phyloP scores from a whole-genome alignment of 2,329 filamentous ascomycete genomes.

The Ophiobolus disseminans region DNA sequence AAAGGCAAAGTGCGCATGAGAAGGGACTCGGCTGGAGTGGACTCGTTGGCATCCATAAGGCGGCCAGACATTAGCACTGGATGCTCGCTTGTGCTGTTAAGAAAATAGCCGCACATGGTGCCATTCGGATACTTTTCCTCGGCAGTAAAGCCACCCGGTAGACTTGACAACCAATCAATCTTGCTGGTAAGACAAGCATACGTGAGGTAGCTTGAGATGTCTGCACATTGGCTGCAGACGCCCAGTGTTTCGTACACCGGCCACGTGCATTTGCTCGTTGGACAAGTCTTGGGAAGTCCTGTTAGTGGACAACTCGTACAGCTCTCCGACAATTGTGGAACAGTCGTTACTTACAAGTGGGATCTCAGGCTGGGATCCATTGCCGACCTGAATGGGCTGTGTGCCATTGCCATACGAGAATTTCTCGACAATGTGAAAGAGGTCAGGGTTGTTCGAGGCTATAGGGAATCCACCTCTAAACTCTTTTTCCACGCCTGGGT shows the following conservation, averaged over 20 bases:
- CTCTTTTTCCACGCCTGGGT: background rate
- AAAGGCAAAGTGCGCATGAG: conserved; percentile 22
- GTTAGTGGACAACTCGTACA: no score
- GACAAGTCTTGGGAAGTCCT: no score
- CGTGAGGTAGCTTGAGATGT: conserved; percentile 13
- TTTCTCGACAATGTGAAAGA: conserved; percentile 1
- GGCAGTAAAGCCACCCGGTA: background rate
- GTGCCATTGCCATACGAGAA: conserved; percentile 34
- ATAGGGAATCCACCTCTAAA: background rate
- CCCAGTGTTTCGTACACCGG: conserved; percentile 33
- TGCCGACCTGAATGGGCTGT: conserved; percentile 22
- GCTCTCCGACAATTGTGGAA: no score
- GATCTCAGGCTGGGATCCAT: conserved; percentile 33
- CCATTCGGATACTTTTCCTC: conserved; percentile 16
- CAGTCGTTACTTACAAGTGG: conserved; percentile 9
- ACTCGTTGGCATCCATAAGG: conserved; percentile 19
- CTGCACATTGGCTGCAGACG: conserved; percentile 32
- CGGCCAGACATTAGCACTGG: conserved; percentile 31
- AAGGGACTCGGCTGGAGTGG: conserved; percentile 17
- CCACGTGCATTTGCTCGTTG: conserved; percentile 41
- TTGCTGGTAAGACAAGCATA: conserved; percentile 15
- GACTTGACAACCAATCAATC: conserved; percentile 28
- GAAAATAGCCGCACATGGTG: conserved; percentile 33
- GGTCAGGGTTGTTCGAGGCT: background rate
- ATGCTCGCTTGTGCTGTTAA: conserved; percentile 23